Percentiles rank a stretch among this genome's conserved stretches.
phyloP scores from a whole-genome alignment of 148 eudicot species.

The Oxyria digyna region DNA sequence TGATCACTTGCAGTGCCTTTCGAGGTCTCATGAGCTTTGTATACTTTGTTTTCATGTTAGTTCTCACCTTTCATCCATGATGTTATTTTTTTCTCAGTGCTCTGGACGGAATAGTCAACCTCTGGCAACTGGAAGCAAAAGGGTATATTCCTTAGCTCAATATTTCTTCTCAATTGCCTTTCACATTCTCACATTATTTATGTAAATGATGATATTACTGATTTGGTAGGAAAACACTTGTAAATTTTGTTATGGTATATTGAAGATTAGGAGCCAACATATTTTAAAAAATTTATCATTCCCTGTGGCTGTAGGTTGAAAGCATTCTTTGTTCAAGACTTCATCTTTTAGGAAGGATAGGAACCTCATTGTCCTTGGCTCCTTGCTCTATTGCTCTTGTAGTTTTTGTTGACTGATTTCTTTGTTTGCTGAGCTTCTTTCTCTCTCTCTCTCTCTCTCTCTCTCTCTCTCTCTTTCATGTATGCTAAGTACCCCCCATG shows the following conservation, averaged over 20 bases:
- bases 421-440: not conserved
- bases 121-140: constrained; percentile 80
- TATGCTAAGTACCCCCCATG: too few species aligned
- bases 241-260: not conserved
- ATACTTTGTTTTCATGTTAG: not conserved
- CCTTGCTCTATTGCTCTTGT: not conserved
- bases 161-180: not conserved
- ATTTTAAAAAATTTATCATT: not conserved
- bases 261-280: not conserved
- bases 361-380: not conserved
- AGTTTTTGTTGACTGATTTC: not conserved
- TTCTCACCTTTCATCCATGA: not conserved
- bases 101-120: constrained; percentile 78
- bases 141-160: constrained; percentile 36
- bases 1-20: not conserved
- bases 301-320: not conserved
- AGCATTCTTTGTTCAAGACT: not conserved
- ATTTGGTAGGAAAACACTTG: not conserved
- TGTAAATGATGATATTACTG: not conserved
- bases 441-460: not conserved
- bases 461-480: not conserved
- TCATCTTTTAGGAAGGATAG: not conserved
- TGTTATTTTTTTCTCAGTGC: constrained; percentile 42
- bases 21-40: not conserved
- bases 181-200: not conserved